Evolutionary conservation across 2,329 filamentous ascomycete species (phyloP).

Genomic region (Sporothrix pallida): DNA sequence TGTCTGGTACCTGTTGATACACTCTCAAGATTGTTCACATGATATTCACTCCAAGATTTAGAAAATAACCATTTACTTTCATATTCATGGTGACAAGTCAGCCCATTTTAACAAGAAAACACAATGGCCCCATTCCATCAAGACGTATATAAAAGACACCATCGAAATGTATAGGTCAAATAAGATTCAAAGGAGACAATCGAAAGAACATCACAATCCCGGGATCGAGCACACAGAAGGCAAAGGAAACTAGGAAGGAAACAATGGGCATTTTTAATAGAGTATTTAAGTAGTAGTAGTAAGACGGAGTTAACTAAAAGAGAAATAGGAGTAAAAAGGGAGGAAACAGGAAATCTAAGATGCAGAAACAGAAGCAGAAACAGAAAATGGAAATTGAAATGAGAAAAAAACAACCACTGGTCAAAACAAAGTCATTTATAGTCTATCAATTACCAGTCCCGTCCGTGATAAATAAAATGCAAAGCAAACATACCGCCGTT

Average conservation of each 20-base stretch:
- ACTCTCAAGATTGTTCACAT: no score
- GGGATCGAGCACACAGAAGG: background rate
- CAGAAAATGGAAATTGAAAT: slow-evolving; percentile 24
- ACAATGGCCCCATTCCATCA: no score
- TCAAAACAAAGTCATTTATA: slow-evolving; percentile 38
- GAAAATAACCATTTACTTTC: no score
- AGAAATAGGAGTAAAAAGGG: background rate
- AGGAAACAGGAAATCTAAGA: slow-evolving; percentile 22
- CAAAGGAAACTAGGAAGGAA: background rate
- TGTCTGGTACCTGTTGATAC: no score
- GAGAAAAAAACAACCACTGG: slow-evolving; percentile 35
- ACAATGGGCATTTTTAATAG: slow-evolving; percentile 17
- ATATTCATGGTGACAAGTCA: no score
- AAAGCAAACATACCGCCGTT: slow-evolving; percentile 46
- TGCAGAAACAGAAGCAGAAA: slow-evolving; percentile 6
- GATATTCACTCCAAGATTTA: no score
- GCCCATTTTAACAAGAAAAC: no score
- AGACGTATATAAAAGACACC: no score
- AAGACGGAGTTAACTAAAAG: background rate
- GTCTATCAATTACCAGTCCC: slow-evolving; percentile 46
- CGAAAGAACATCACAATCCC: background rate
- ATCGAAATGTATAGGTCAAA: no score
- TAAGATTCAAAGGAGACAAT: background rate
- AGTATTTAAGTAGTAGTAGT: background rate
- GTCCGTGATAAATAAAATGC: slow-evolving; percentile 45